A percentile compares a stretch with the other conserved stretches of the same genome.
Conservation (phyloP, 345 rosid genomes). For the Lepidium aucheri region DNA sequence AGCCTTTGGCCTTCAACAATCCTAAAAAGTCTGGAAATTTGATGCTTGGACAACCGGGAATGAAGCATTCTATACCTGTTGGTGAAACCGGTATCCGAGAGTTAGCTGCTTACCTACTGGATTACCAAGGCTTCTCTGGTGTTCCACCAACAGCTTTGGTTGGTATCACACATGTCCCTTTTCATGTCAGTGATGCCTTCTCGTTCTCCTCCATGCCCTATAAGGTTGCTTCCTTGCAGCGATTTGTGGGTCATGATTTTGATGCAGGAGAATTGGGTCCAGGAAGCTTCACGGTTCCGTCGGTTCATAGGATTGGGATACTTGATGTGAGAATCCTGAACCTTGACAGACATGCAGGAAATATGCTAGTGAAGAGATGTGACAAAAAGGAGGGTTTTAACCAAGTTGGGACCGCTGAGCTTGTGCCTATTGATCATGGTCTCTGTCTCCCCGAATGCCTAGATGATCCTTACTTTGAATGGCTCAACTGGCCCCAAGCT, state of each 20-base stretch:
- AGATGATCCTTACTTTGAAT: conserved; percentile 85
- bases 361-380: conserved; percentile 62
- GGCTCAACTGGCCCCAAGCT: conserved; percentile 93
- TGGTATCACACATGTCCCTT: conserved; percentile 49
- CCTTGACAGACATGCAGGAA: conserved; percentile 82
- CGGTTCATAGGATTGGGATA: conserved; percentile 74
- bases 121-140: conserved; percentile 62
- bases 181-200: conserved; percentile 43
- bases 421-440: conserved; percentile 88
- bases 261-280: conserved; percentile 80
- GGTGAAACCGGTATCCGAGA: conserved; percentile 81
- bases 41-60: conserved; percentile 66
- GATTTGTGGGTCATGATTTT: conserved; percentile 60
- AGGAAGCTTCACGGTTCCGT: conserved; percentile 56
- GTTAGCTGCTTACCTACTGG: conserved; percentile 73
- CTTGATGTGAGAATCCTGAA: conserved; percentile 65
- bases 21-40: conserved; percentile 67
- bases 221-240: conserved; percentile 75
- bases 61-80: conserved; percentile 59
- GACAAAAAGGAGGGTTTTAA: conserved; percentile 16
- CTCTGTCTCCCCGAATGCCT: conserved; percentile 80
- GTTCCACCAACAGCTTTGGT: conserved; percentile 85
- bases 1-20: conserved; percentile 68
- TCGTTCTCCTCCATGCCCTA: conserved; percentile 31
- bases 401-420: conserved; percentile 44